These are phyloP conservation scores for Quercus phellos DNA, from an alignment of 331 rosid genomes.

Conservation along the genomic window DNA sequence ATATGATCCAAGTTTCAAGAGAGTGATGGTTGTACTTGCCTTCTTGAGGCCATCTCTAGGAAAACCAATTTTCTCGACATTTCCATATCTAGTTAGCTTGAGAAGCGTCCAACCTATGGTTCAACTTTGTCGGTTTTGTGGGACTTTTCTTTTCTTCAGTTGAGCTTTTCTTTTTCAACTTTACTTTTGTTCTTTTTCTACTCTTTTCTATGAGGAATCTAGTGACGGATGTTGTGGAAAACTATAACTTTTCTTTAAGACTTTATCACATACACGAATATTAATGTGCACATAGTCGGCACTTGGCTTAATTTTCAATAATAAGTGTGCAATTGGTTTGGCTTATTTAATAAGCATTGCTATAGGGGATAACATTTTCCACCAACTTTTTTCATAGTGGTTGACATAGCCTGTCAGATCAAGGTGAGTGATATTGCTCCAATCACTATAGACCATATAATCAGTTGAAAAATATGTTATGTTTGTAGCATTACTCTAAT, in stretches of 20 bases:
- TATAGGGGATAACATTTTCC: too few relatives aligned
- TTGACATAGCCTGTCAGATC: too few relatives aligned
- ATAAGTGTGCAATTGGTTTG: background rate
- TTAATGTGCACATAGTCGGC: background rate
- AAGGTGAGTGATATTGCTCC: too few relatives aligned
- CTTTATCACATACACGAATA: background rate
- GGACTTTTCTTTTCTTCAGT: conserved; percentile 29
- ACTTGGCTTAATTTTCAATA: background rate
- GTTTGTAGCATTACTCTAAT: too few relatives aligned
- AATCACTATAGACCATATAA: too few relatives aligned
- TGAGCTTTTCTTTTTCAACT: conserved; percentile 8
- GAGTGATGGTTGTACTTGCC: conserved; percentile 17
- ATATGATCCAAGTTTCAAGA: background rate
- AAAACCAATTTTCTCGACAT: background rate
- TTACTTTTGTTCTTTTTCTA: conserved; percentile 22
- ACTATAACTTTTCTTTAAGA: conserved; percentile 3
- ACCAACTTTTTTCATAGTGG: too few relatives aligned
- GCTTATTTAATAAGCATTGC: too few relatives aligned
- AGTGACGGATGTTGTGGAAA: conserved; percentile 28
- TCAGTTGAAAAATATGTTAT: too few relatives aligned
- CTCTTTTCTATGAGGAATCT: conserved; percentile 39
- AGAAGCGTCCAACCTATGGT: conserved; percentile 35
- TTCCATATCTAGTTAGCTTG: conserved; percentile 42
- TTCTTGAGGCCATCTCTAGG: background rate
- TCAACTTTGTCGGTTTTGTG: conserved; percentile 44